Evolutionary conservation across 352 stramenopile genomes (phyloP), one percentile per base, ranked within the genome.

Genomic region (Pythium scleroteichum): DNA sequence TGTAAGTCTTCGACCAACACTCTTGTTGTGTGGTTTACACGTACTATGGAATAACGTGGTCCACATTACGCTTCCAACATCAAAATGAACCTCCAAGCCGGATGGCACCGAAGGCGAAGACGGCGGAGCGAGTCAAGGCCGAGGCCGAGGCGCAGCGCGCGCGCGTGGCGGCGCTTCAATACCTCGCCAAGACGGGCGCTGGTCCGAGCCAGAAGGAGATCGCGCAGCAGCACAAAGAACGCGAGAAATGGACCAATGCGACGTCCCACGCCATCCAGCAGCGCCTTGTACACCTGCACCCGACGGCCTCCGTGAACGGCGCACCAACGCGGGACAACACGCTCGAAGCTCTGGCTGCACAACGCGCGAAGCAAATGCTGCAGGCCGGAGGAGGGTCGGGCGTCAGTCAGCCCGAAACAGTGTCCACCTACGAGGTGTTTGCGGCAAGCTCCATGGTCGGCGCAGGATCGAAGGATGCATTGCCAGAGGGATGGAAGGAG

Each of bases 191-290:
- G 12, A 91, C 85, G 4, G 79, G 82, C 2, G 87, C 77, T 24
- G 85, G 85, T 0, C 85, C 80, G 2, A 91, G 77, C 27, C 75
- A 88, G 46, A 73, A 76, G 17, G 85, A 94, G 64, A 66, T 89
- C 24, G 64, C 68, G 19, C 68, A 78, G 41, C 76, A 90, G 62
- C 78, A 87, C 49, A 73, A 81, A 35, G 62, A 85, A 14, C 75
- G 82, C 29, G 69, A 76, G 57, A 74, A 76, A 66, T 71, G 79
- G 55, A 56, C 71, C 14, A 90, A 88, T 57, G 61, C 60, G 29
- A 83, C 69, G 26, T 81, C 77, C 0, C 39, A 64, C 26, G 56
- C 75, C 19, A 69, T 79, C 7, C 74, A 85, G 57, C 70, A 76
- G 38, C 71, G 71, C 14, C 68, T 87, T 47, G 58, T 49, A 0